A percentile compares a stretch with the other conserved stretches of the same genome.
Evolutionary conservation across 1,284 basidiomycete genomes (phyloP).

Genomic region (Golubevia pallescens): DNA sequence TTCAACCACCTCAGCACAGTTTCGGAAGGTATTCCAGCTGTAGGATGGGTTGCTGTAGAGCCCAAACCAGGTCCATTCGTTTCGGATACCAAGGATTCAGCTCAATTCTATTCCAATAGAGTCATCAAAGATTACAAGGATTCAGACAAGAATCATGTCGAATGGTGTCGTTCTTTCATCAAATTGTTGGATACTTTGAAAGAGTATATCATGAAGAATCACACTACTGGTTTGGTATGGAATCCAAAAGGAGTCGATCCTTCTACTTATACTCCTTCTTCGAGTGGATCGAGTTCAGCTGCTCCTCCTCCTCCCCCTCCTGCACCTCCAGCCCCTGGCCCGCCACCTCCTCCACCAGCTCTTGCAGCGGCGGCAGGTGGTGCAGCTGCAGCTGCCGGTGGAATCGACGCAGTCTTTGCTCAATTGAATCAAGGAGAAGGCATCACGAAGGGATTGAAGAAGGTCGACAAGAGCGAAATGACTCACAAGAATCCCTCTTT

Average conservation of each 20-base stretch:
- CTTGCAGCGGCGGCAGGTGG: conserved; percentile 66
- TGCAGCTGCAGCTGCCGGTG: conserved; percentile 66
- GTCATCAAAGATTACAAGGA: conserved; percentile 93
- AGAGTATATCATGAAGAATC: conserved; percentile 83
- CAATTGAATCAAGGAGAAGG: conserved; percentile 87
- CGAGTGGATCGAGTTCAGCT: conserved; percentile 18
- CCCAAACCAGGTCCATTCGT: conserved; percentile 83
- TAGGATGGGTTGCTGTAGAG: conserved; percentile 87
- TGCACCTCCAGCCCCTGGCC: conserved; percentile 71
- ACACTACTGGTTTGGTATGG: conserved; percentile 88
- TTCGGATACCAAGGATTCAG: conserved; percentile 84
- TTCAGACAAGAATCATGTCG: conserved; percentile 82
- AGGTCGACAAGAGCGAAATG: conserved; percentile 95
- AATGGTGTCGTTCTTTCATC: conserved; percentile 83
- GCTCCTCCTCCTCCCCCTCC: conserved; percentile 66
- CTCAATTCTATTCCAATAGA: conserved; percentile 87
- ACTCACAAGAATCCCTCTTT: conserved; percentile 97
- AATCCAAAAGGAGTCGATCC: conserved; percentile 69
- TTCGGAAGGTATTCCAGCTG: conserved; percentile 80
- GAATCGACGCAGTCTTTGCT: conserved; percentile 87
- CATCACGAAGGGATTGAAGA: conserved; percentile 86
- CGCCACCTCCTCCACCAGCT: conserved; percentile 67
- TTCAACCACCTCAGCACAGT: conserved; percentile 80
- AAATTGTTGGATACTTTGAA: conserved; percentile 78
- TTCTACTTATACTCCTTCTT: conserved; percentile 9